A percentile compares a stretch with the other conserved stretches of the same genome.
phyloP scores from a whole-genome alignment of 768 basidiomycete genomes.

The Termitomyces sp. region DNA sequence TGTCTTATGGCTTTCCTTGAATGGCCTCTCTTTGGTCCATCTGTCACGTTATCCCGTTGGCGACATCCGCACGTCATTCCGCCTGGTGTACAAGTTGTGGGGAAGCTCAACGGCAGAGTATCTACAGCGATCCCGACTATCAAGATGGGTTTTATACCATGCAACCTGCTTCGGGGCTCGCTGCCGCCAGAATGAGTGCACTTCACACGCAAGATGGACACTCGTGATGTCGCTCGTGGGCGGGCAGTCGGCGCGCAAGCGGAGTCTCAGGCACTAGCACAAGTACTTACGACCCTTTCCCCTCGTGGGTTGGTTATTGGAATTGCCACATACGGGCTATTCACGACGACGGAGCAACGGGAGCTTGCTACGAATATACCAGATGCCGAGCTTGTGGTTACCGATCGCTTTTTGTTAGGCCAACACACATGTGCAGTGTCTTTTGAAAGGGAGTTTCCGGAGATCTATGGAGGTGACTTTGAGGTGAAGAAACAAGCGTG shows the following conservation, averaged over 20 bases:
- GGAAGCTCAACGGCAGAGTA: slow-evolving; percentile 93
- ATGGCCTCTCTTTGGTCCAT: slow-evolving; percentile 90
- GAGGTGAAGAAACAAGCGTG: slow-evolving; percentile 69
- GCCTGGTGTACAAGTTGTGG: slow-evolving; percentile 99
- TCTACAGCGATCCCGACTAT: slow-evolving; percentile 92
- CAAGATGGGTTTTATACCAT: slow-evolving; percentile 75
- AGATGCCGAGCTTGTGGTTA: slow-evolving; percentile 70
- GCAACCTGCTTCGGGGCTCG: slow-evolving; percentile 79
- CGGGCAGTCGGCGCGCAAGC: slow-evolving; percentile 22
- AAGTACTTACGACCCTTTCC: neutral
- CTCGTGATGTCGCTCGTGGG: slow-evolving; percentile 81
- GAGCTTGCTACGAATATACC: slow-evolving; percentile 80
- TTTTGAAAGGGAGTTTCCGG: slow-evolving; percentile 68
- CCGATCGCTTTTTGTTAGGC: slow-evolving; percentile 94
- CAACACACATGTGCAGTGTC: slow-evolving; percentile 68
- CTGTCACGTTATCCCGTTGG: slow-evolving; percentile 81
- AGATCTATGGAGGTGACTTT: slow-evolving; percentile 22
- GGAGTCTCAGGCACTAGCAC: neutral
- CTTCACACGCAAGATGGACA: slow-evolving; percentile 90
- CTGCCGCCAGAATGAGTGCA: slow-evolving; percentile 94
- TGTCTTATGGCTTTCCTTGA: slow-evolving; percentile 95
- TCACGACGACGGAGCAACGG: slow-evolving; percentile 85
- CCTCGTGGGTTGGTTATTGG: neutral
- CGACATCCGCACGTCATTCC: slow-evolving; percentile 91
- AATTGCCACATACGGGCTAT: slow-evolving; percentile 23